Evolutionary conservation across 371 early-diverging fungal species (phyloP).

Genomic region (Sporodiniella umbellata): DNA sequence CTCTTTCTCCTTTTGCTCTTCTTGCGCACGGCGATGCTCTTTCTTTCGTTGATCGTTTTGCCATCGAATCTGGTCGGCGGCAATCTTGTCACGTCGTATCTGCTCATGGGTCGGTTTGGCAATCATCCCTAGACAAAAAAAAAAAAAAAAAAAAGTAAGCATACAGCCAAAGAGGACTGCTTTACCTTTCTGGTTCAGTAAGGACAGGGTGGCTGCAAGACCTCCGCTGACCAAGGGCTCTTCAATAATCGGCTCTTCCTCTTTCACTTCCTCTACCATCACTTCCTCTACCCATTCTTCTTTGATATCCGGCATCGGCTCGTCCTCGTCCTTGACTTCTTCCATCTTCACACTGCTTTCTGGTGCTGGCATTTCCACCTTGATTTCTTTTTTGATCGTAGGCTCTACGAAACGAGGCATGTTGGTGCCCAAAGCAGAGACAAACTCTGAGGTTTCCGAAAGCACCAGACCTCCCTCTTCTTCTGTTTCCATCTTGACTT

Average conservation of each 20-base stretch:
- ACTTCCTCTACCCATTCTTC: constrained; percentile 6
- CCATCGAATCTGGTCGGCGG: constrained; percentile 69
- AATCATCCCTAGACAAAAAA: constrained; percentile 57
- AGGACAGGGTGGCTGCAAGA: constrained; percentile 79
- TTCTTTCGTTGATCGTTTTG: constrained; percentile 60
- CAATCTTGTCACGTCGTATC: constrained; percentile 57
- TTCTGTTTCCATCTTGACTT: constrained; percentile 28
- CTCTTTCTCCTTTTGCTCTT: constrained; percentile 29
- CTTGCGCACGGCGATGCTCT: constrained; percentile 50
- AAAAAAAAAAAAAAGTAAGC: too few species aligned
- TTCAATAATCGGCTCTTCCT: constrained; percentile 55
- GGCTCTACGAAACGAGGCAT: constrained; percentile 32
- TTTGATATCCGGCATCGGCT: neutral
- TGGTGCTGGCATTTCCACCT: too few species aligned
- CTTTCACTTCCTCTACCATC: constrained; percentile 11
- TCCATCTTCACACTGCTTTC: neutral
- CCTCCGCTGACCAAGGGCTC: constrained; percentile 82
- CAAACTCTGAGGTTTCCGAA: constrained; percentile 71
- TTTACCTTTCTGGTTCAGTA: constrained; percentile 74
- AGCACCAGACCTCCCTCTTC: constrained; percentile 48
- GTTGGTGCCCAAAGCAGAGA: constrained; percentile 49
- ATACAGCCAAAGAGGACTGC: too few species aligned
- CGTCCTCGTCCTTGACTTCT: constrained; percentile 7
- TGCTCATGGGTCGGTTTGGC: constrained; percentile 64
- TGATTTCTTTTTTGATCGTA: constrained; percentile 5